phyloP scores from a whole-genome alignment of 75 land plant genomes.

The Cryptomeria japonica region DNA sequence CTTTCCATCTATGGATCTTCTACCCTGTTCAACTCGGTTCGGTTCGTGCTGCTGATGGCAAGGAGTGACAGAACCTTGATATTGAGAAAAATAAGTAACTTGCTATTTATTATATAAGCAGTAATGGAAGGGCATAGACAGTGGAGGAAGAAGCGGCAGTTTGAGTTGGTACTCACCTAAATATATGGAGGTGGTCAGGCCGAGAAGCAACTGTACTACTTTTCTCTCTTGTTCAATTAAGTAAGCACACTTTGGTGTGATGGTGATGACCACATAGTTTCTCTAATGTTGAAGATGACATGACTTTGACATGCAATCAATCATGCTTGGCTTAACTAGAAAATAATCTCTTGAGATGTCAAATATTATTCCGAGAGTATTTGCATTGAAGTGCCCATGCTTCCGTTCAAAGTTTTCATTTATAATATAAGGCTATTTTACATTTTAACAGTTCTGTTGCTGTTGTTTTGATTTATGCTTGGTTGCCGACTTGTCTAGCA shows the following conservation, averaged over 20 bases:
- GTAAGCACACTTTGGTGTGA: neutral
- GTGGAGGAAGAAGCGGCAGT: neutral
- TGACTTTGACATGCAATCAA: neutral
- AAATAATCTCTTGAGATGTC: neutral
- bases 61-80: conserved; percentile 27
- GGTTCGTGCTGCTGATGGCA: conserved; percentile 82
- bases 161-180: neutral
- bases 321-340: neutral
- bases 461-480: neutral
- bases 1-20: conserved; percentile 66
- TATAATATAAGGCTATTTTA: neutral
- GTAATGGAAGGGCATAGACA: neutral
- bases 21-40: conserved; percentile 87
- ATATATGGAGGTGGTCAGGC: neutral
- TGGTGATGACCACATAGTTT: neutral
- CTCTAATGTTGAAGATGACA: neutral
- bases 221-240: neutral
- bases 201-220: neutral
- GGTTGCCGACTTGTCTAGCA: neutral
- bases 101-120: neutral
- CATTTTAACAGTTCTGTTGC: neutral
- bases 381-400: neutral
- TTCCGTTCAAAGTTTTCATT: neutral
- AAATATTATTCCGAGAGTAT: neutral
- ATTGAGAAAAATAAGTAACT: neutral